These are phyloP conservation scores for Plasmodium vivax DNA, from an alignment of 169 alveolate genomes.

Conservation along the genomic window DNA sequence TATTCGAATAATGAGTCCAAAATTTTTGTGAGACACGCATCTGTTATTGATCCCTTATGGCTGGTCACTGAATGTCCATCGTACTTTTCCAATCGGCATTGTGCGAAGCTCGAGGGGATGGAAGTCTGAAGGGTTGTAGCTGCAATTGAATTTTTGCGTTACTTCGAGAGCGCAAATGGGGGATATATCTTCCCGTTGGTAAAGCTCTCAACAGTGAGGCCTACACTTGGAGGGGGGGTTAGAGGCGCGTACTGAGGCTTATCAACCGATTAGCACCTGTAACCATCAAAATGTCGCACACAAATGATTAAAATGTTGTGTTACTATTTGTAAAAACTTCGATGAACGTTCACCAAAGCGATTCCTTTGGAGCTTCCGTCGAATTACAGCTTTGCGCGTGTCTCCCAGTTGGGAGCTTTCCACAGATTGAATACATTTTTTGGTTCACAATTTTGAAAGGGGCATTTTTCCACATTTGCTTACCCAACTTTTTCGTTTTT, in stretches of 20 bases:
- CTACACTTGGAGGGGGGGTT: not conserved
- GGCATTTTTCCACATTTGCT: not conserved
- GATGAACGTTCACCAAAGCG: not conserved
- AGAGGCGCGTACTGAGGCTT: not conserved
- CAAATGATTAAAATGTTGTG: not conserved
- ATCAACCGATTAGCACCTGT: not conserved
- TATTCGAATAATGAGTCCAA: slow-evolving; percentile 51
- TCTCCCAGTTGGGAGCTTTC: not conserved
- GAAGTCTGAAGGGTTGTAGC: not conserved
- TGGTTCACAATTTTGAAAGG: not conserved
- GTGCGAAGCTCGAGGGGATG: not conserved
- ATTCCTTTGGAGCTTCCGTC: not conserved
- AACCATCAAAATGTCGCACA: not conserved
- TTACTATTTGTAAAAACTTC: not conserved
- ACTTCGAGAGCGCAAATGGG: not conserved
- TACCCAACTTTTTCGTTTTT: not conserved
- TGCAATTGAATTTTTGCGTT: not conserved
- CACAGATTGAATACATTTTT: not conserved
- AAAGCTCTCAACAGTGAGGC: not conserved
- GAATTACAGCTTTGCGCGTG: not conserved
- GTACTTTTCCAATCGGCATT: slow-evolving; percentile 40
- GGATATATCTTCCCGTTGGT: not conserved
- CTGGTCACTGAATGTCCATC: slow-evolving; percentile 24
- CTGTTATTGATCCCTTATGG: slow-evolving; percentile 52
- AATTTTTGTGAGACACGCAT: slow-evolving; percentile 41